These are phyloP conservation scores for Tolypocladium guangdongense DNA, from an alignment of 2,329 filamentous ascomycete genomes.

Conservation along the genomic window DNA sequence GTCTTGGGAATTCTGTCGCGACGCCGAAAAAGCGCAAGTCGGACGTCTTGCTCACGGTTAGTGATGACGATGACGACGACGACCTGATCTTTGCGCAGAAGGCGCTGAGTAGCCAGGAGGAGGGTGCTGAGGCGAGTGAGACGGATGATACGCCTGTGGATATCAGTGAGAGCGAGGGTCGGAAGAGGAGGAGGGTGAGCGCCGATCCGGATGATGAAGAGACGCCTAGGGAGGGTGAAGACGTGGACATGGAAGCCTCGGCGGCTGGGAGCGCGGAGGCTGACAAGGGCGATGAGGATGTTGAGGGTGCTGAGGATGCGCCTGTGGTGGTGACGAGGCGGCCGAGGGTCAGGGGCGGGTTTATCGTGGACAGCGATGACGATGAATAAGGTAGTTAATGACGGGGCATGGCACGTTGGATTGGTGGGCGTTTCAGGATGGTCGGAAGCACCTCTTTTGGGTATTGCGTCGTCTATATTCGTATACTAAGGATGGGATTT, in stretches of 20 bases:
- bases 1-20: slow-evolving; percentile 2
- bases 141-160: slow-evolving; percentile 18
- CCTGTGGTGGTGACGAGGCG: slow-evolving; percentile 22
- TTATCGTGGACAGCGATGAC: slow-evolving; percentile 50
- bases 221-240: slow-evolving; percentile 5
- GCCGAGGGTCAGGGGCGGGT: slow-evolving; percentile 38
- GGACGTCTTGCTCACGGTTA: slow-evolving; percentile 12
- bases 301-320: slow-evolving; percentile 17
- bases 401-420: not conserved
- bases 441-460: not conserved
- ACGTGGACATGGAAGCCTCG: slow-evolving; percentile 15
- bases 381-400: slow-evolving; percentile 28
- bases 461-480: not conserved
- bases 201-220: slow-evolving; percentile 14
- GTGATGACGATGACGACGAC: slow-evolving; percentile 16
- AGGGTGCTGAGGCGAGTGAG: slow-evolving; percentile 10
- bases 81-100: slow-evolving; percentile 9
- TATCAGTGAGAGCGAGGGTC: slow-evolving; percentile 20
- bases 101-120: slow-evolving; percentile 12
- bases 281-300: slow-evolving; percentile 14
- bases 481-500: no score
- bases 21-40: slow-evolving; percentile 17
- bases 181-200: slow-evolving; percentile 26
- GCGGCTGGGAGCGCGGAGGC: not conserved
- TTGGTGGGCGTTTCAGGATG: not conserved